Base-by-base conservation (phyloP, 2,329 filamentous ascomycete species). In the Penicillium thymicola region DNA sequence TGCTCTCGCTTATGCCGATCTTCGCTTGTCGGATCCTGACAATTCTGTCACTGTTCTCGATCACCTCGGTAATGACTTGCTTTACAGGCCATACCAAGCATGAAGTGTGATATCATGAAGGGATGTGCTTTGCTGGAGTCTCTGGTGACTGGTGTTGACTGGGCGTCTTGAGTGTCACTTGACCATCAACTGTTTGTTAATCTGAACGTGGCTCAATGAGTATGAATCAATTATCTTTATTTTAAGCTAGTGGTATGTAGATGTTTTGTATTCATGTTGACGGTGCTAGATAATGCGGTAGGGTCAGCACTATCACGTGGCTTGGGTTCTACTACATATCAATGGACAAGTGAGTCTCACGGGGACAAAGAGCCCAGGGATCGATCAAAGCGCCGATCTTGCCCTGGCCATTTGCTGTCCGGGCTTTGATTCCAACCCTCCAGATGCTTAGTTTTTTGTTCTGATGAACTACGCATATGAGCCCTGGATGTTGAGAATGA, bases 1-100 rank as follows among this genome's bases (percentile, higher is more conserved):
- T 9, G 52, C 52, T 4, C 30, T 54, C 6, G 45, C 52, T 9
- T 50, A 54, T 54, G 52, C 52, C 16, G 52, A 54, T 50, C 34
- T 49, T 9, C 37, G 52, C 2, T 23, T 54, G 37, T n/a, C 14
- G 30, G 30, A 54, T 13, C 52, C 45, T 8, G 37, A 16, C 4
- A 28, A 50, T 32, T 41, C 52, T 4, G 13, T 41, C 2, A 8
- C 7, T 10, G 3, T 42, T 11, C 5, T 54, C 18, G 52, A 54
- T 8, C 23, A 50, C 10, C 25, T 50, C 14, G 52, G 52, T 11
- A 54, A 54, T 37, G 28, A 54, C 3, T 4, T 43, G 28, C 25
- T 13, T 38, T 18, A 18, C 30, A 14, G 4, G 3, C 27, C 8
- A 11, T 32, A 14, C 30, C 32, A 6, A 7, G 32, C 3, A 1